Evolutionary conservation across 805 yeast species (phyloP), one percentile per base, ranked within the genome.

Genomic region (Starmerella floricola): DNA sequence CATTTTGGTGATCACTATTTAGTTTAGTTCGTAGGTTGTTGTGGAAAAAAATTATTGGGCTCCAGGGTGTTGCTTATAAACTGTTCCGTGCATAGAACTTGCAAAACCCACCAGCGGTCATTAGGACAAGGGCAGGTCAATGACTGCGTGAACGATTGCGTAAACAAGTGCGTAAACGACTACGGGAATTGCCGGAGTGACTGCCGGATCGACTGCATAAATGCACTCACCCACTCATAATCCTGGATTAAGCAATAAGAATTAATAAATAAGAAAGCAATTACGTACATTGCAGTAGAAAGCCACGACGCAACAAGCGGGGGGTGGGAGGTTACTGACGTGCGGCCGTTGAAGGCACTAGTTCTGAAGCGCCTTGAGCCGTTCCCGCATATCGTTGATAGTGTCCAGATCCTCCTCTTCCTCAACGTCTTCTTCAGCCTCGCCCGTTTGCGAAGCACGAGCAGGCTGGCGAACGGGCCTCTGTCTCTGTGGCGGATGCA

Each of bases 321-420:
- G n/a, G n/a, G n/a, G n/a, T n/a, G n/a, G n/a, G n/a, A n/a, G n/a
- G n/a, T n/a, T n/a, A n/a, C n/a, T n/a, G n/a, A n/a, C n/a, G n/a
- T n/a, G n/a, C n/a, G n/a, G n/a, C n/a, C n/a, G n/a, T n/a, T n/a
- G n/a, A 28, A 40, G 13, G n/a, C 19, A 31, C 35, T 34, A 75
- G 41, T 70, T 72, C 57, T 88, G 96, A 46, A 88, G 63, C 0
- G 95, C 96, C 54, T 70, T 77, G 36, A 88, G 68, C 45, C 97
- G 68, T 57, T 87, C 88, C 52, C 94, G 72, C 96, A 91, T 88
- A 52, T 79, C 86, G 50, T 74, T 74, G 41, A 88, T 65, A 55
- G 83, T 74, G 46, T 74, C 79, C 48, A 77, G 80, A 46, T 85
- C 88, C 31, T 79, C 87, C 16, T 71, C 81, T 15, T 64, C 73